phyloP scores from a whole-genome alignment of 1,284 basidiomycete species.

The Hemileia vastatrix region DNA sequence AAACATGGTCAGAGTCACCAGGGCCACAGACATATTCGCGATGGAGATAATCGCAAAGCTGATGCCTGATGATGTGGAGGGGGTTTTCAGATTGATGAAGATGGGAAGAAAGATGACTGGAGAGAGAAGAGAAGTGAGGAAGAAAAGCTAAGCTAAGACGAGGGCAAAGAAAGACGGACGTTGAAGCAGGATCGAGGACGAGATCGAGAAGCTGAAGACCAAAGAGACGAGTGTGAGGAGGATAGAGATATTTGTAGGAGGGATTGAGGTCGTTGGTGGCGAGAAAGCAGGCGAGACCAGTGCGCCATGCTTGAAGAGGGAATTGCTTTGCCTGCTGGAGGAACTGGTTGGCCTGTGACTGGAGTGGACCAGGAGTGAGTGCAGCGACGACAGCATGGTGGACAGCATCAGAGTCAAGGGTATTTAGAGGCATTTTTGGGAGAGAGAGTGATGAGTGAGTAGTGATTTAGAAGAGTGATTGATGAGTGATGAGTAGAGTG shows the following conservation, averaged over 20 bases:
- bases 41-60: slow-evolving; percentile 20
- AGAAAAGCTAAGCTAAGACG: not conserved
- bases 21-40: slow-evolving; percentile 18
- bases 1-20: slow-evolving; percentile 8
- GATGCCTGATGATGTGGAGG: slow-evolving; percentile 13
- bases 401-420: too few relatives aligned
- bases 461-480: too few relatives aligned
- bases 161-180: too few relatives aligned
- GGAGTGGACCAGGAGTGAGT: slow-evolving; percentile 20
- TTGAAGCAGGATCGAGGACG: not conserved
- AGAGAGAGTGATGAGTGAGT: too few relatives aligned
- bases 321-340: slow-evolving; percentile 9
- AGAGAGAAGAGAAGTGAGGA: too few relatives aligned
- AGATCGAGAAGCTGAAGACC: slow-evolving; percentile 21
- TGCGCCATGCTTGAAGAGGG: slow-evolving; percentile 17
- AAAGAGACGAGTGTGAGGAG: slow-evolving; percentile 19
- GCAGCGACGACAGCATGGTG: slow-evolving; percentile 23
- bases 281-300: slow-evolving; percentile 18
- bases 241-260: slow-evolving; percentile 10
- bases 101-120: not conserved
- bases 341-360: slow-evolving; percentile 14
- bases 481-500: too few relatives aligned
- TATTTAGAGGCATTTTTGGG: too few relatives aligned
- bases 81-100: not conserved
- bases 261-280: slow-evolving; percentile 1